Percentiles rank a stretch among this genome's conserved stretches.
These are phyloP conservation scores for Thyridium curvatum DNA, from an alignment of 2,329 filamentous ascomycete species.

Conservation along the genomic window DNA sequence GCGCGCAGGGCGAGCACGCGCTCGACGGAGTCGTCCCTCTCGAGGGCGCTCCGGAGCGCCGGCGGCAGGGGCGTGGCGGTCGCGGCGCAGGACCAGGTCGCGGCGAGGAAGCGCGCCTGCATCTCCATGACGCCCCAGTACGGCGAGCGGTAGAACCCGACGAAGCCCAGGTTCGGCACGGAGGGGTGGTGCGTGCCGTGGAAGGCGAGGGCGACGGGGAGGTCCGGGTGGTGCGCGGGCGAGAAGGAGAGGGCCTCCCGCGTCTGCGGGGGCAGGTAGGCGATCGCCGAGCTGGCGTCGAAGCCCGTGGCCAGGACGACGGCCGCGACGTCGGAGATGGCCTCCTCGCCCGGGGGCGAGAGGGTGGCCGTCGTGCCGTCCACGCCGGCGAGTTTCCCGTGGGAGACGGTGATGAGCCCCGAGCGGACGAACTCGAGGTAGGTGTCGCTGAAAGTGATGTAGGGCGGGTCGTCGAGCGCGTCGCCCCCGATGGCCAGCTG, in stretches of 20 bases:
- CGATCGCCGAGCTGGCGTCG: slow-evolving; percentile 54
- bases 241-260: slow-evolving; percentile 53
- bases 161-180: slow-evolving; percentile 64
- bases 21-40: slow-evolving; percentile 35
- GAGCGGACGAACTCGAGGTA: slow-evolving; percentile 71
- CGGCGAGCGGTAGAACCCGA: slow-evolving; percentile 77
- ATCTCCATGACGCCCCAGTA: slow-evolving; percentile 87
- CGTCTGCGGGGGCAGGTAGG: slow-evolving; percentile 54
- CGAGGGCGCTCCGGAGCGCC: slow-evolving; percentile 31
- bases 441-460: slow-evolving; percentile 63
- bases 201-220: slow-evolving; percentile 62
- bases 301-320: slow-evolving; percentile 75
- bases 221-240: slow-evolving; percentile 36
- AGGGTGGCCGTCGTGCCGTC: slow-evolving; percentile 27
- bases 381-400: slow-evolving; percentile 38
- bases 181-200: slow-evolving; percentile 57
- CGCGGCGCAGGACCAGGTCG: slow-evolving; percentile 21
- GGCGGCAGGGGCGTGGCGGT: slow-evolving; percentile 13
- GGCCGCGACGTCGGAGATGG: slow-evolving; percentile 53
- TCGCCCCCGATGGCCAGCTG: slow-evolving; percentile 29
- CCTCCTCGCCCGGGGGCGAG: slow-evolving; percentile 12
- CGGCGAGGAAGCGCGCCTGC: slow-evolving; percentile 65
- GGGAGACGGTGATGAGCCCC: slow-evolving; percentile 46
- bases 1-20: slow-evolving; percentile 43
- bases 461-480: slow-evolving; percentile 47